Percentiles rank a stretch among this genome's conserved stretches.
phyloP scores from a whole-genome alignment of 2,329 filamentous ascomycete genomes.

The Talaromyces sp. region DNA sequence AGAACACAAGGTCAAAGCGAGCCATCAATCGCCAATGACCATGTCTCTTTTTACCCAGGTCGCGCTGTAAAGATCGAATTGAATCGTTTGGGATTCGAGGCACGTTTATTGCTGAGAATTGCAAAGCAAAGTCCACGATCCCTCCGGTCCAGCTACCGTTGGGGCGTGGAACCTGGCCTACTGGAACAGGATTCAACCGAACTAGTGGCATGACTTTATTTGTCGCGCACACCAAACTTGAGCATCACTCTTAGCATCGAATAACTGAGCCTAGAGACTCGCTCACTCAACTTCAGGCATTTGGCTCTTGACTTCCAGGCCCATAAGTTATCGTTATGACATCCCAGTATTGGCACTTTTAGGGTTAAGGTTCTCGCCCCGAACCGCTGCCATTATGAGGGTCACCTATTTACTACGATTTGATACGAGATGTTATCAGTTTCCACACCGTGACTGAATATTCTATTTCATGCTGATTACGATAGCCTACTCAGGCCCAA shows the following conservation, averaged over 20 bases:
- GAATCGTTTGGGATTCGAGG: neutral
- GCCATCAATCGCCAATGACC: neutral
- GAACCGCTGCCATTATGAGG: too few relatives aligned
- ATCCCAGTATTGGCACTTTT: neutral
- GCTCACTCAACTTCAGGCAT: too few relatives aligned
- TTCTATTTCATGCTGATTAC: neutral
- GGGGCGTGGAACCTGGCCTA: too few relatives aligned
- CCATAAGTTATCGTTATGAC: neutral
- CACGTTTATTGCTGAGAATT: too few relatives aligned
- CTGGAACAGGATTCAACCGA: neutral
- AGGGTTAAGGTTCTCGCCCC: neutral
- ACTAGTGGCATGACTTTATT: neutral
- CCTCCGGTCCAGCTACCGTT: too few relatives aligned
- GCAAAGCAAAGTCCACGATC: neutral
- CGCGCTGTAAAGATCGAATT: neutral
- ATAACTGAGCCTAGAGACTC: too few relatives aligned
- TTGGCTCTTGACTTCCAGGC: too few relatives aligned
- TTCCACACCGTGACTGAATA: neutral
- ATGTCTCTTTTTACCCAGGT: neutral
- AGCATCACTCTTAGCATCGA: neutral
- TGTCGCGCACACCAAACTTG: neutral
- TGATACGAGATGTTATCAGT: neutral
- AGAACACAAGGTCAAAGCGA: neutral
- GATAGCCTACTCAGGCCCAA: neutral
- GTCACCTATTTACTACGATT: neutral